Conservation (phyloP, 192 early-diverging fungal species). For the Chytriomyces sp. region DNA sequence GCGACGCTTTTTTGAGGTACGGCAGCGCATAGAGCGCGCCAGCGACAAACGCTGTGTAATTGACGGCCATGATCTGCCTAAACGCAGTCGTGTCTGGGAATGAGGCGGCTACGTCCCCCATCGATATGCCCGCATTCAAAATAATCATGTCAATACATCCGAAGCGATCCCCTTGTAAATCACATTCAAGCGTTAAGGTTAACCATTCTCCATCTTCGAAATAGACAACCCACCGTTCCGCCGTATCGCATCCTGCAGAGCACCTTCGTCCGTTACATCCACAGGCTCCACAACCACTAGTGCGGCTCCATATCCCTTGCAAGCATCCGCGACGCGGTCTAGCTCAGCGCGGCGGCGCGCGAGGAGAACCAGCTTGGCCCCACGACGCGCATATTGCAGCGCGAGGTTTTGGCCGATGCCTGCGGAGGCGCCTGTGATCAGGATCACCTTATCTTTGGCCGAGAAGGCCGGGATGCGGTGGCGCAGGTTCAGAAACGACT, state of each 20-base stretch:
- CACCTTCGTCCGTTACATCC: constrained; percentile 59
- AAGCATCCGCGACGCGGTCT: constrained; percentile 49
- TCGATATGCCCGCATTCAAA: constrained; percentile 73
- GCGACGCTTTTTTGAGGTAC: constrained; percentile 32
- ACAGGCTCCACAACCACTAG: constrained; percentile 16
- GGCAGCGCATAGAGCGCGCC: constrained; percentile 27
- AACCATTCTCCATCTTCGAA: no score
- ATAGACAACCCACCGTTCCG: constrained; percentile 32
- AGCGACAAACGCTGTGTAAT: constrained; percentile 32
- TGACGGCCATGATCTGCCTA: constrained; percentile 25
- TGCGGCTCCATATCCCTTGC: constrained; percentile 19
- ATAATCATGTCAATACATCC: constrained; percentile 65
- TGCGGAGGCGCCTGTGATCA: constrained; percentile 76
- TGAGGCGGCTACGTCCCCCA: constrained; percentile 50
- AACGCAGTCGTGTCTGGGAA: constrained; percentile 38
- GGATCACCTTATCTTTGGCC: constrained; percentile 43
- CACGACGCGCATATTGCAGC: constrained; percentile 61
- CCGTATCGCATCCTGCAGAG: constrained; percentile 40
- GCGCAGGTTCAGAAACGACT: no score
- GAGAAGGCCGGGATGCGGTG: no score
- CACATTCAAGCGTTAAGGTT: no score
- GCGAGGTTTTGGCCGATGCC: constrained; percentile 75
- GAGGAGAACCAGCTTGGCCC: constrained; percentile 64
- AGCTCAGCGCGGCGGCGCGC: constrained; percentile 63
- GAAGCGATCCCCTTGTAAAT: neutral